Evolutionary conservation across 495 filamentous ascomycete species (phyloP).

Genomic region (Neurospora sp.): DNA sequence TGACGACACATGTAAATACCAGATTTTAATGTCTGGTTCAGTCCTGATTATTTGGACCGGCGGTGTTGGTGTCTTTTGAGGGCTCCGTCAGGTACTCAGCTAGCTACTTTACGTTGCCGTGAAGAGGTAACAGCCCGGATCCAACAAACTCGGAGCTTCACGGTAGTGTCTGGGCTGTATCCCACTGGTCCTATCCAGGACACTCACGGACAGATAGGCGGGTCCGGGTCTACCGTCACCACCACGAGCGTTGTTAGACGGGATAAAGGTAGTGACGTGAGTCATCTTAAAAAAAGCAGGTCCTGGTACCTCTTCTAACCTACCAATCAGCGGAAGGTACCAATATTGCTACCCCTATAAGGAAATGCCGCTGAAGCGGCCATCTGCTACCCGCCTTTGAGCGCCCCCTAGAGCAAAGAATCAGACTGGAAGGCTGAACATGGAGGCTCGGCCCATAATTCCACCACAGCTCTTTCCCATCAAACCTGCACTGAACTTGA

Average conservation of each 20-base stretch:
- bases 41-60: not conserved
- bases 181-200: not conserved
- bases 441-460: not conserved
- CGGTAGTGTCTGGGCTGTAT: not conserved
- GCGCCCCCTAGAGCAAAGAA: not conserved
- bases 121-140: not conserved
- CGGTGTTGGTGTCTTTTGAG: not conserved
- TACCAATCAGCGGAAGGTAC: not conserved
- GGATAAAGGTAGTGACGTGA: not conserved
- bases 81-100: not conserved
- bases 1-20: too few species aligned
- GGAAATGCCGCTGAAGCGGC: not conserved
- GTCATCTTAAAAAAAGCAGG: not conserved
- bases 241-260: not conserved
- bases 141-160: not conserved
- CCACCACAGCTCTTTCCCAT: not conserved
- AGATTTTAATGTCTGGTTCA: too few species aligned
- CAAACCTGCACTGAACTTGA: not conserved
- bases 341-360: not conserved
- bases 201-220: not conserved
- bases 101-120: not conserved
- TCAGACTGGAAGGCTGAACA: not conserved
- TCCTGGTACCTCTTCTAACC: not conserved
- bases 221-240: not conserved
- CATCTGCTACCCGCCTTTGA: not conserved